Base-by-base conservation (phyloP, 257 asterid genomes). In the Euphrasia confusa region DNA sequence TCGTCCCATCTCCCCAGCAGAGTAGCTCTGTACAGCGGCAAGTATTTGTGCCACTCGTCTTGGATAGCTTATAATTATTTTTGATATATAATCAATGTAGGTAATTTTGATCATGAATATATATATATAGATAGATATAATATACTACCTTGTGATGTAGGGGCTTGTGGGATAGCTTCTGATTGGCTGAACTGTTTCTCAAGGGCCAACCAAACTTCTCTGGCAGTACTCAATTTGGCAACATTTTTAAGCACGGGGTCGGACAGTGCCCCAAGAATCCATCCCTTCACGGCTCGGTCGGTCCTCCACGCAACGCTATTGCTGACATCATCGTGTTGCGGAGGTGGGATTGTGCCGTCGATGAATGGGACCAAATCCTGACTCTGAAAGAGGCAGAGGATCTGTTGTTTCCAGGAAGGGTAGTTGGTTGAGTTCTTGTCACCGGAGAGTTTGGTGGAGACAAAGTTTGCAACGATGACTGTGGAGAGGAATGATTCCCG, bases 181-280 rank as follows among this genome's bases (percentile, higher is more conserved):
- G 39, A 1, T 0, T 0, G 2, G 9, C 4, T 55, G 52, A 33
- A 33, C 10, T 8, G 45, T 10, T 40, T 60, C 28, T 64, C 65
- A 28, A 70, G 24, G 44, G 64, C 61, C 11, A 48, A 45, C 66
- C 70, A 61, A 45, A 63, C 65, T 13, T 63, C 65, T 55, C 69
- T 63, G 4, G 74, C 69, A 54, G 37, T 70, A 4, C 7, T 12
- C 0, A 54, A 54, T 5, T 17, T 53, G 10, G 9, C 45, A 44
- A 45, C 69, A 32, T 3, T 1, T 1, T 44, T 7, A 12, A 69
- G 58, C 10, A 70, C 57, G 1, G 35, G 3, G 13, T 70, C 65
- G 37, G 30, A 10, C 4, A 69, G 28, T 28, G 69, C 30, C n/a
- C 65, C 69, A 10, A 70, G n/a, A 70, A 70, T 56, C 74, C 70